phyloP scores from a whole-genome alignment of 192 early-diverging fungal species.

The Cetraspora pellucida region DNA sequence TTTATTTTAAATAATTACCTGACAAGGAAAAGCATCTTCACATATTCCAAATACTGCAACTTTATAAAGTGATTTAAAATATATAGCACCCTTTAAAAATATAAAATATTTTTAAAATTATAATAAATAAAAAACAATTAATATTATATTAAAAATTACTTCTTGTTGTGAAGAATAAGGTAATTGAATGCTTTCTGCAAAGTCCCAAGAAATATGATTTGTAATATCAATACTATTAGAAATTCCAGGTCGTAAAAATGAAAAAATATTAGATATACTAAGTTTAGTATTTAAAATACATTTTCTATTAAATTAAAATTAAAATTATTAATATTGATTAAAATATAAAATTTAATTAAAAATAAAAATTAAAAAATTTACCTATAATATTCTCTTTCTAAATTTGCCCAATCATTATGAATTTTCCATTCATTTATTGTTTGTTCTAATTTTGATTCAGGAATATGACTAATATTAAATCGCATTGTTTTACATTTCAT shows the following conservation, averaged over 20 bases:
- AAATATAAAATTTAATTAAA: not conserved
- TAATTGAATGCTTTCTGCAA: slow-evolving; percentile 1
- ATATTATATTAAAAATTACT: not conserved
- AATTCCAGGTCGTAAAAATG: not conserved
- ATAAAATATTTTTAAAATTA: not conserved
- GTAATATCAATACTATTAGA: not conserved
- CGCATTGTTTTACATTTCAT: not conserved
- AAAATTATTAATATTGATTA: slow-evolving; percentile 4
- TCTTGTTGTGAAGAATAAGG: not conserved
- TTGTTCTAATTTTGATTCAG: not conserved
- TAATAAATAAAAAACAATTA: not conserved
- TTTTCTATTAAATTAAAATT: not conserved
- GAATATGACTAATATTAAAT: not conserved
- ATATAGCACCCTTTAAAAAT: not conserved
- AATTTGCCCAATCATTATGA: not conserved
- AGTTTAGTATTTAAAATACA: not conserved
- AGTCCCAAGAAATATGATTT: slow-evolving; percentile 2
- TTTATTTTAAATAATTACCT: not conserved
- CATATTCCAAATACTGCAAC: slow-evolving; percentile 5
- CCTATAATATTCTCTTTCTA: slow-evolving; percentile 8
- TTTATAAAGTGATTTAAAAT: slow-evolving; percentile 15
- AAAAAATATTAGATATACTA: not conserved
- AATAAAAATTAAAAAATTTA: not conserved
- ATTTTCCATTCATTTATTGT: not conserved
- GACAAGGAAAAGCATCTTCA: not conserved